Evolutionary conservation across 2,329 filamentous ascomycete species (phyloP).

Genomic region (Pseudogymnoascus sp.): DNA sequence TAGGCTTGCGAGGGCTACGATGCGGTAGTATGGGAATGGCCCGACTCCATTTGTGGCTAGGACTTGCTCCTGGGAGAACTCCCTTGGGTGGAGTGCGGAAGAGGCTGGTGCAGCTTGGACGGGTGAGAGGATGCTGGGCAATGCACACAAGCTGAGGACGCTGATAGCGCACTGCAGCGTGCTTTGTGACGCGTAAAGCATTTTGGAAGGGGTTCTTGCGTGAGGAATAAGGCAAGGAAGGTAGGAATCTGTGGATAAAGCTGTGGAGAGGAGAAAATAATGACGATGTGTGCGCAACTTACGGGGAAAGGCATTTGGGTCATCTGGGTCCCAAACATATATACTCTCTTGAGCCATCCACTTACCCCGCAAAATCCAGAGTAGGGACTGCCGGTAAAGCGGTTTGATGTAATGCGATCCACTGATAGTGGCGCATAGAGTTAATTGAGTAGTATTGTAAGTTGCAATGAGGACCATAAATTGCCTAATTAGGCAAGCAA

Average conservation of each 20-base stretch:
- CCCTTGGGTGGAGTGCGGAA: neutral
- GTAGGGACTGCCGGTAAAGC: neutral
- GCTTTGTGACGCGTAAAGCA: neutral
- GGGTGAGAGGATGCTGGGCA: neutral
- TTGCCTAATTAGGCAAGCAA: slow-evolving; percentile 8
- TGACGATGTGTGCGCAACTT: neutral
- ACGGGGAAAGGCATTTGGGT: neutral
- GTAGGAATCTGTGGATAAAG: neutral
- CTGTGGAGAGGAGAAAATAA: neutral
- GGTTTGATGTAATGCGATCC: neutral
- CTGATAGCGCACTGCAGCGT: neutral
- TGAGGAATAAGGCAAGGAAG: neutral
- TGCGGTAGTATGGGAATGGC: neutral
- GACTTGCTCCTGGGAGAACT: neutral
- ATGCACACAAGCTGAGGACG: neutral
- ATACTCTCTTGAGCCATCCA: neutral
- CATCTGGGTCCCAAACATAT: neutral
- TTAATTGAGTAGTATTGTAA: neutral
- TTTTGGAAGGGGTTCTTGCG: neutral
- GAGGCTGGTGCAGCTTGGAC: neutral
- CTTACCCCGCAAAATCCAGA: neutral
- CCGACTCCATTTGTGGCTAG: neutral
- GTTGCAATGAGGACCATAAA: neutral
- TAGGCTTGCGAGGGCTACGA: neutral
- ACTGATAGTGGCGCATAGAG: neutral